Conservation (phyloP, 176 grass and related monocot species). For the Tuctoria greenei region DNA sequence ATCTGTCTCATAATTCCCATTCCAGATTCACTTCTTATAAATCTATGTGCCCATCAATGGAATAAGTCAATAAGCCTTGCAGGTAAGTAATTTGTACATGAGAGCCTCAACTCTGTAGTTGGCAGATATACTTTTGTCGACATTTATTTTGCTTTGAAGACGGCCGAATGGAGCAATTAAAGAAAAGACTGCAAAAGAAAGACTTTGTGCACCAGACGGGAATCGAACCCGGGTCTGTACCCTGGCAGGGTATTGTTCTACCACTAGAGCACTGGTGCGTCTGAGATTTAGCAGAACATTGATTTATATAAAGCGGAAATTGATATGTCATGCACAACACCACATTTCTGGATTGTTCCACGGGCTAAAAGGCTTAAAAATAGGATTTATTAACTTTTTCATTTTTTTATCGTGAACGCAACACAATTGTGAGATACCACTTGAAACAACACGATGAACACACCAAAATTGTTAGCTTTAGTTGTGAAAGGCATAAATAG, state of each 20-base stretch:
- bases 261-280: constrained; percentile 77
- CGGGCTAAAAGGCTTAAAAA: no score
- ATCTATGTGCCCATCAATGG: background rate
- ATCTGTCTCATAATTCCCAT: background rate
- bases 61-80: background rate
- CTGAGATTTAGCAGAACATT: no score
- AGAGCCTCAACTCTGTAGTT: background rate
- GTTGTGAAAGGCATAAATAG: no score
- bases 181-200: no score
- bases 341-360: no score
- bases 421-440: no score
- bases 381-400: no score
- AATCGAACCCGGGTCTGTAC: constrained; percentile 67
- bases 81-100: background rate
- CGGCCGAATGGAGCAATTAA: background rate
- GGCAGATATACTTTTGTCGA: background rate
- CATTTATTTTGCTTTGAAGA: background rate
- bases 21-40: background rate
- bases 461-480: no score
- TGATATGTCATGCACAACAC: no score
- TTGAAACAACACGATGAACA: no score
- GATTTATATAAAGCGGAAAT: no score
- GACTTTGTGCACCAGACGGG: constrained; percentile 52
- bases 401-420: no score
- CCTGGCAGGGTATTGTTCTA: constrained; percentile 77